Evolutionary conservation across 2,329 filamentous ascomycete species (phyloP), one percentile per base, ranked within the genome.

Genomic region (Microcyclospora pomicola): DNA sequence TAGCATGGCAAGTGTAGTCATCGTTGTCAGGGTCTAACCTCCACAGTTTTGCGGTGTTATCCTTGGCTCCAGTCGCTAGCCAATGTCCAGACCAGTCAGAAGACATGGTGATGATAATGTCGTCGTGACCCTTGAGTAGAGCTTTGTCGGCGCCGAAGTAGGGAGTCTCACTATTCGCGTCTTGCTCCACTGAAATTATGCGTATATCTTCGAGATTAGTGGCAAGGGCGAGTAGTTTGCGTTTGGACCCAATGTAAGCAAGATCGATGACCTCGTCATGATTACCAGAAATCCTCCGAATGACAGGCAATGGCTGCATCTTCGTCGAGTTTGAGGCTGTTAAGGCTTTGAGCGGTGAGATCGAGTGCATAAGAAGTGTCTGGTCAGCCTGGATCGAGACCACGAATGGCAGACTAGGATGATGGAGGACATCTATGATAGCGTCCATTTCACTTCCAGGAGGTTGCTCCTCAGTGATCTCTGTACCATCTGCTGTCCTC

Each of bases 191-290:
- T 1, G 85, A 92, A 2, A 98, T 77, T 40, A 98, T 72, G 34
- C 88, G 77, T 37, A 98, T 75, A 44, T 93, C 87, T 61, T 98
- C 91, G 0, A 87, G 84, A 58, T 98, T 98, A 2, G 88, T 96
- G 6, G 88, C 91, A 16, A 98, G 66, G 5, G 91, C 92, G 44
- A 98, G 70, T 36, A 92, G 64, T 2, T 84, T 88, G 40, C 75
- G 76, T 50, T 93, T 80, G 0, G 78, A 75, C 2, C 91, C 75
- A 38, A 96, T 68, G 52, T 91, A 95, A 24, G 80, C 82, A 27
- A 98, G 66, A 55, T 98, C 92, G 49, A 98, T 95, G 37, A 98
- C 86, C 59, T 98, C 91, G 57, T 98, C 92, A 59, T 96, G 86
- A 6, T 91, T 95, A 37, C 91, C 92, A 4, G 88, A 94, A 48